phyloP scores from a whole-genome alignment of 2,329 filamentous ascomycete genomes.

The Thelonectria blattea region DNA sequence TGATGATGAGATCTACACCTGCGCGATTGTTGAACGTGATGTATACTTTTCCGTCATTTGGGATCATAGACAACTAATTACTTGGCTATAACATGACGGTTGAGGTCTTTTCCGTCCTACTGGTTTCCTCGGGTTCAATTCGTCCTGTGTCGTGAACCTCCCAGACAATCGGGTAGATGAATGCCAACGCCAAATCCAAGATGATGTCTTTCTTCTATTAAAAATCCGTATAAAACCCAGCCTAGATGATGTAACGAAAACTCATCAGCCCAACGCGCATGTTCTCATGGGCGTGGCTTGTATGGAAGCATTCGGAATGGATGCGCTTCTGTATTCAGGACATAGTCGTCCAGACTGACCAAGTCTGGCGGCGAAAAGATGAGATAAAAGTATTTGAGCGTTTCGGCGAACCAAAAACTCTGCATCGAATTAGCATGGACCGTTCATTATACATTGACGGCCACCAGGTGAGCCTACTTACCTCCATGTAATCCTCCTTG shows the following conservation, averaged over 20 bases:
- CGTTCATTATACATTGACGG: conserved; percentile 14
- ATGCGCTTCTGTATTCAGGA: conserved; percentile 63
- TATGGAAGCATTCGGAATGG: conserved; percentile 42
- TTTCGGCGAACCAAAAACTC: conserved; percentile 77
- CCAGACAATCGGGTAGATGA: not conserved
- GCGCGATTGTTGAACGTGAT: not conserved
- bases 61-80: not conserved
- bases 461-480: conserved; percentile 34
- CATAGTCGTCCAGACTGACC: conserved; percentile 71
- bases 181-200: not conserved
- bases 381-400: conserved; percentile 78
- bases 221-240: not conserved
- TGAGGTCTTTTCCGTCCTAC: conserved; percentile 7
- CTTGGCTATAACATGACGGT: not conserved
- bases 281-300: not conserved
- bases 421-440: conserved; percentile 44
- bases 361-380: conserved; percentile 69
- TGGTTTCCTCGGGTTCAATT: not conserved
- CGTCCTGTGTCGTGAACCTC: not conserved
- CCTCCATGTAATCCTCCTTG: conserved; percentile 66
- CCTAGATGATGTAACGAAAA: not conserved
- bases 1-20: not conserved
- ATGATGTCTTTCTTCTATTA: not conserved
- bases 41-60: conserved; percentile 1
- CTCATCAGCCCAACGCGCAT: not conserved